Evolutionary conservation across 192 early-diverging fungal genomes (phyloP), one percentile per base, ranked within the genome.

Genomic region (Umbelopsis isabellina): DNA sequence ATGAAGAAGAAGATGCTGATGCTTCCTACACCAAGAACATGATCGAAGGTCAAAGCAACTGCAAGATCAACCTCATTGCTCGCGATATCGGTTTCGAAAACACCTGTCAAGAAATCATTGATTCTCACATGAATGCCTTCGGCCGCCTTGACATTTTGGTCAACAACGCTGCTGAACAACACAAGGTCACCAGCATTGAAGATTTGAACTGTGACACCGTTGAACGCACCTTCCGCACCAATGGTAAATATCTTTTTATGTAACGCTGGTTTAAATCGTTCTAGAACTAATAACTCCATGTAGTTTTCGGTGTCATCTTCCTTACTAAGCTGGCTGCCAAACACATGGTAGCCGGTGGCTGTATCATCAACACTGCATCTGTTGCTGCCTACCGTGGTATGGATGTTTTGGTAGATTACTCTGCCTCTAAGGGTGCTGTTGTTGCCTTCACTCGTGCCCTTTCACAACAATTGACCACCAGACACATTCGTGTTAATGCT

Each of bases 1-100:
- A 83, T 48, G 86, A 86, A 70, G 66, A 82, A 44, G 86, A 86
- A 72, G 78, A 87, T 58, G 70, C 79, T 44, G 86, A 87, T 69
- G 84, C 86, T 9, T 21, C 67, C 35, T 80, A 86, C 22, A 81
- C 73, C 48, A 81, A 81, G 41, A 55, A 53, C 11, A 75, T 71
- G 20, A 78, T 81, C 45, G 77, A 81, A 45, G 69, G 65, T 16
- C 80, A 78, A 70, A 70, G 33, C 1, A 64, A 66, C 1, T 73
- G 73, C 48, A 67, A 75, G 41, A 51, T 81, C 7, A 25, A 75
- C 46, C 49, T 81, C 18, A 81, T 81, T 68, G 68, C 48, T 52
- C 74, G 78, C 20, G 80, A 81, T 49, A 55, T 81, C 47, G 80
- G 80, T 49, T 75, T 47, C 58, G 80, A 81, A 65, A 68, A 78